Percentiles rank a stretch among this genome's conserved stretches.
phyloP scores from a whole-genome alignment of 129 eudicot genomes.

The Mikania micrantha region DNA sequence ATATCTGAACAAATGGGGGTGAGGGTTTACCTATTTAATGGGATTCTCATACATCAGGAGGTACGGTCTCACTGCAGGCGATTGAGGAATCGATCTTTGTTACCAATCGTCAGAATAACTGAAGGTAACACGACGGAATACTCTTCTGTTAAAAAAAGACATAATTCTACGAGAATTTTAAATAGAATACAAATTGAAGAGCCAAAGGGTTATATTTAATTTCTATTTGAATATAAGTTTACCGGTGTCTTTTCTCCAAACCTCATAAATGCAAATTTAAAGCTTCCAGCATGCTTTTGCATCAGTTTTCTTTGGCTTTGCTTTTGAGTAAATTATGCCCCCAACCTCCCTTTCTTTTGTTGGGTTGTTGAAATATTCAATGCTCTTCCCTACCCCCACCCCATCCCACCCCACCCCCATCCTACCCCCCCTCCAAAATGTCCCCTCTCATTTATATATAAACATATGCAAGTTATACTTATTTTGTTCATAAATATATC shows the following conservation, averaged over 20 bases:
- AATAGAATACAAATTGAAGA: neutral
- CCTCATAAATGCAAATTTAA: conserved; percentile 70
- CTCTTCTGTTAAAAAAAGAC: no score
- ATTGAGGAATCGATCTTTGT: no score
- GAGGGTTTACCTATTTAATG: no score
- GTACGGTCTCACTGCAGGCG: no score
- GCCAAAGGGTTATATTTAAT: conserved; percentile 6
- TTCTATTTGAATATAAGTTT: conserved; percentile 8
- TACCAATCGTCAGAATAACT: no score
- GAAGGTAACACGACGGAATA: no score
- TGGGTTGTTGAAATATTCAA: conserved; percentile 82
- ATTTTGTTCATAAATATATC: conserved; percentile 16
- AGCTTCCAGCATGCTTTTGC: conserved; percentile 44
- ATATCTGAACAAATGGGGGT: no score
- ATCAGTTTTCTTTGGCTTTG: conserved; percentile 41
- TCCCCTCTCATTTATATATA: conserved; percentile 19
- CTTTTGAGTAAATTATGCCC: conserved; percentile 57
- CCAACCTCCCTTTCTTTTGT: conserved; percentile 61
- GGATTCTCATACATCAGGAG: no score
- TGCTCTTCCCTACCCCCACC: conserved; percentile 21
- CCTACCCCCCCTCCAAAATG: no score
- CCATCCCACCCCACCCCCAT: conserved; percentile 1
- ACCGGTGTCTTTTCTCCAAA: conserved; percentile 31
- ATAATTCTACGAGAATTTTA: no score
- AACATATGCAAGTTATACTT: conserved; percentile 6